Evolutionary conservation across 2,329 filamentous ascomycete genomes (phyloP).

Genomic region (Clonostachys solani): DNA sequence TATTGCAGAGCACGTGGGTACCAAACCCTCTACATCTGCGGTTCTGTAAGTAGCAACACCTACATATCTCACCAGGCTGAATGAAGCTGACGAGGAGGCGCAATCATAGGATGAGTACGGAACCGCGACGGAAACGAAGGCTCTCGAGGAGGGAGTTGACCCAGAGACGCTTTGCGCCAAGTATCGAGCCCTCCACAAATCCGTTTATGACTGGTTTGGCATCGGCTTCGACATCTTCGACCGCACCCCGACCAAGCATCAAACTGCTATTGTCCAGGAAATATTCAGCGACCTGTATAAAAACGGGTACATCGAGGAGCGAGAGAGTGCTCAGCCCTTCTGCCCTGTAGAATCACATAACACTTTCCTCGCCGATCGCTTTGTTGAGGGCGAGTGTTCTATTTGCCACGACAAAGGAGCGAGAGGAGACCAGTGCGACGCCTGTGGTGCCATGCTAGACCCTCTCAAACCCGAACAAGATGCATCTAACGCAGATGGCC

Average conservation of each 20-base stretch:
- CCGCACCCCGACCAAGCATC: constrained; percentile 81
- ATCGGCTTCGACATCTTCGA: constrained; percentile 95
- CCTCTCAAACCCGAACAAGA: constrained; percentile 53
- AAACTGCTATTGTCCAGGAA: constrained; percentile 89
- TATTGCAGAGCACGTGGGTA: constrained; percentile 77
- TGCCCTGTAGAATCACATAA: constrained; percentile 65
- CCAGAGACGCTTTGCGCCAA: constrained; percentile 86
- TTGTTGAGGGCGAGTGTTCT: constrained; percentile 75
- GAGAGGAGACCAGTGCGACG: constrained; percentile 70
- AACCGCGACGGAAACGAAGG: constrained; percentile 93
- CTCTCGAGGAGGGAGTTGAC: constrained; percentile 79
- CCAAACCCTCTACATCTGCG: constrained; percentile 81
- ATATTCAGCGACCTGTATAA: constrained; percentile 86
- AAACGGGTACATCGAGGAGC: constrained; percentile 84
- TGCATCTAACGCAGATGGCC: constrained; percentile 21
- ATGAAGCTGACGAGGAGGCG: not conserved
- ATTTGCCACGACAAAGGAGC: constrained; percentile 70
- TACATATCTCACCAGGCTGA: not conserved
- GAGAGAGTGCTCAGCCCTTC: constrained; percentile 84
- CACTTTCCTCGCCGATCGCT: constrained; percentile 80
- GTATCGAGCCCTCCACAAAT: constrained; percentile 85
- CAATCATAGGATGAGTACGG: constrained; percentile 75
- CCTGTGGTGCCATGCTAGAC: constrained; percentile 68
- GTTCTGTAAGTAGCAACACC: constrained; percentile 30
- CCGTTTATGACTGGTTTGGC: constrained; percentile 94